These are phyloP conservation scores for Fennellomyces sp. DNA, from an alignment of 371 early-diverging fungal genomes.

Conservation along the genomic window DNA sequence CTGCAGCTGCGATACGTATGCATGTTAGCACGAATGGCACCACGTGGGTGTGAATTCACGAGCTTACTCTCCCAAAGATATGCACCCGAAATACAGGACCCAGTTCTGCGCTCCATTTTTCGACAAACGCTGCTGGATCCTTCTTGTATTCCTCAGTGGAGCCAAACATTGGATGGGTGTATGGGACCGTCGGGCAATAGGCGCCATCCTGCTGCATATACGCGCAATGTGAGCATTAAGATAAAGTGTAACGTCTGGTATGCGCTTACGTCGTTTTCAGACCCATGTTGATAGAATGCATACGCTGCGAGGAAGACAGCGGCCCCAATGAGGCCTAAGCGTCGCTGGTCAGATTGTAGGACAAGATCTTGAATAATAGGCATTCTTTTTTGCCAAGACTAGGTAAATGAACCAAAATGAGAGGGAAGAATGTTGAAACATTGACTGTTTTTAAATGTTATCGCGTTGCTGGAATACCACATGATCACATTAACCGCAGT, in stretches of 20 bases:
- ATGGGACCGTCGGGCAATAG: constrained; percentile 16
- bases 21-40: too few species aligned
- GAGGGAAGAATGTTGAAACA: too few species aligned
- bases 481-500: too few species aligned
- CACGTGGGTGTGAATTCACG: too few species aligned
- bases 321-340: neutral
- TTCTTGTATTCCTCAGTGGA: constrained; percentile 12
- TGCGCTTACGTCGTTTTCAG: neutral
- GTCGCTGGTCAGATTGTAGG: neutral
- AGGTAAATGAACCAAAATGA: too few species aligned
- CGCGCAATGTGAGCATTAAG: too few species aligned
- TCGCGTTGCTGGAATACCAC: too few species aligned
- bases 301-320: neutral
- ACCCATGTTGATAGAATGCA: neutral
- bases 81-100: constrained; percentile 15
- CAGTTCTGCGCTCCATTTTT: constrained; percentile 9
- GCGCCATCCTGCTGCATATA: neutral
- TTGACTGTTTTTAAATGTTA: too few species aligned
- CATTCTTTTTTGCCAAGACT: neutral
- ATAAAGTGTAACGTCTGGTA: too few species aligned
- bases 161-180: constrained; percentile 16
- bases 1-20: too few species aligned
- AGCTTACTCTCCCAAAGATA: constrained; percentile 19
- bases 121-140: constrained; percentile 14
- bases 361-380: neutral